A percentile compares a stretch with the other conserved stretches of the same genome.
These are phyloP conservation scores for Vigna trinervia DNA, from an alignment of 306 rosid genomes.

Conservation along the genomic window DNA sequence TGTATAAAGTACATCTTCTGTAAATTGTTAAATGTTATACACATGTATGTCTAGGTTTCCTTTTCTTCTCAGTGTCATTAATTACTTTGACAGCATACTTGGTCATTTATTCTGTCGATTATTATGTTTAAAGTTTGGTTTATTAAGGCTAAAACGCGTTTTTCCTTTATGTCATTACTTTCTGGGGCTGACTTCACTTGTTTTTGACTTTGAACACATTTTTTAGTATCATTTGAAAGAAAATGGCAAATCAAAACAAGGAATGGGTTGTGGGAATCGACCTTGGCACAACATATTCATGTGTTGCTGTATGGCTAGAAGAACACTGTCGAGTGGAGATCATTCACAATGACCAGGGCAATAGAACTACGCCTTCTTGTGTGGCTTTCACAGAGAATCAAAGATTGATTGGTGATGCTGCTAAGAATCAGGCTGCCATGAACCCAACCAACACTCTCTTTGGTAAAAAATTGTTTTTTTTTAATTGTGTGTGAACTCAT, in stretches of 20 bases:
- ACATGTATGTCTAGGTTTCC: no score
- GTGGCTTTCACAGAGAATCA: neutral
- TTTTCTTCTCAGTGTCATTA: no score
- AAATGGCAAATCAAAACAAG: neutral
- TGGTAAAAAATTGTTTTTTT: neutral
- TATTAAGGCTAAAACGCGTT: no score
- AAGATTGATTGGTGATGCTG: neutral
- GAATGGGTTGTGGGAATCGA: constrained; percentile 11
- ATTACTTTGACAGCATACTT: neutral
- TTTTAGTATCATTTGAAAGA: neutral
- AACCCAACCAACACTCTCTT: neutral
- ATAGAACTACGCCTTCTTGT: neutral
- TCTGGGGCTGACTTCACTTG: neutral
- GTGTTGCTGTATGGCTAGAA: constrained; percentile 41
- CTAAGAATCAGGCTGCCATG: neutral
- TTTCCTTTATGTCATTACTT: no score
- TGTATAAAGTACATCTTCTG: no score
- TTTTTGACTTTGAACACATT: neutral
- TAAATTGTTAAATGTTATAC: no score
- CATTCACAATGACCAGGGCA: constrained; percentile 1
- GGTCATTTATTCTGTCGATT: neutral
- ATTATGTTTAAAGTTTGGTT: neutral
- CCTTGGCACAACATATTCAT: constrained; percentile 21
- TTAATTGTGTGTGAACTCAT: neutral
- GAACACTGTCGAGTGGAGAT: constrained; percentile 16